A percentile compares a stretch with the other conserved stretches of the same genome.
phyloP scores from a whole-genome alignment of 2,329 filamentous ascomycete genomes.

The Cordyceps cicadae region DNA sequence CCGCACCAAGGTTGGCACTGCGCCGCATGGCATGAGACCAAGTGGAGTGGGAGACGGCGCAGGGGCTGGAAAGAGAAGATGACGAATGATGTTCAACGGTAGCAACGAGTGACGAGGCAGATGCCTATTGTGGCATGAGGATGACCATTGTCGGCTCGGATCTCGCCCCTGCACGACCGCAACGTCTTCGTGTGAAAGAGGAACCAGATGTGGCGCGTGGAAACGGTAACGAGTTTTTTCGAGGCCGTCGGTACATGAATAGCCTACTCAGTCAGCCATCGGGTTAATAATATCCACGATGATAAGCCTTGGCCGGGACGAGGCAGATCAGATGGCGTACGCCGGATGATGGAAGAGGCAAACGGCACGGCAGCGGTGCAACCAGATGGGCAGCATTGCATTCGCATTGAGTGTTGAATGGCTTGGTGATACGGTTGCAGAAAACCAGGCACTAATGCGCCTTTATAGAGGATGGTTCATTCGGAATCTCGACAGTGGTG shows the following conservation, averaged over 20 bases:
- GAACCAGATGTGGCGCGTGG: background rate
- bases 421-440: background rate
- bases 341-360: background rate
- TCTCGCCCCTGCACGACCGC: background rate
- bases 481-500: background rate
- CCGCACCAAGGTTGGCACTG: background rate
- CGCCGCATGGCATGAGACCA: background rate
- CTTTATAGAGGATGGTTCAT: background rate
- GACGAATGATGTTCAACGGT: background rate
- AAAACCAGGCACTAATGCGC: background rate
- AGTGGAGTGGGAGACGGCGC: background rate
- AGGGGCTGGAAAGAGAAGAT: constrained; percentile 3
- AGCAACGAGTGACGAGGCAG: background rate
- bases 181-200: constrained; percentile 7
- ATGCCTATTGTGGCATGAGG: constrained; percentile 7
- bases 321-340: constrained; percentile 5
- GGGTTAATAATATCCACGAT: background rate
- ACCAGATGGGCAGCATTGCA: background rate
- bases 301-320: constrained; percentile 1
- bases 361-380: background rate
- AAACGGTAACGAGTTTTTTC: background rate
- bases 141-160: background rate
- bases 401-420: background rate
- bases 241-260: background rate
- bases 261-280: background rate